Evolutionary conservation across 108 stramenopile species (phyloP).

Genomic region (Stephanodiscus triporus): DNA sequence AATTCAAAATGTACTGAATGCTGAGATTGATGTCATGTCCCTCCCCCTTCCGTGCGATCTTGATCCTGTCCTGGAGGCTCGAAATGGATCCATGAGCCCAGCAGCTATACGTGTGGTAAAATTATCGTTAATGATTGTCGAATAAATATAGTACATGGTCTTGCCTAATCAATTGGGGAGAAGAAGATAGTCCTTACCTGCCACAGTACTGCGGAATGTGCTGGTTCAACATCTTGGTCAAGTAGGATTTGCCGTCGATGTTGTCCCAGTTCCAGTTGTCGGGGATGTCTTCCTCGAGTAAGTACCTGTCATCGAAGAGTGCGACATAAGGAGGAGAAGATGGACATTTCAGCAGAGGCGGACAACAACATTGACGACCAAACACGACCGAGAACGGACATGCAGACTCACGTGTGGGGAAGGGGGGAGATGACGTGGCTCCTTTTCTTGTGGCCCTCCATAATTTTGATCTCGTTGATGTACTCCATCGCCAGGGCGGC

Average conservation of each 20-base stretch:
- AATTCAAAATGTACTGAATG: conserved; percentile 74
- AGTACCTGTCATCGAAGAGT: conserved; percentile 17
- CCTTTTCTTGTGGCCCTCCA: conserved; percentile 38
- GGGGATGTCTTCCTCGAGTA: conserved; percentile 61
- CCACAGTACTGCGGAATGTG: conserved; percentile 77
- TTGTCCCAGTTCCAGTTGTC: conserved; percentile 79
- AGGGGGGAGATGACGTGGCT: conserved; percentile 33
- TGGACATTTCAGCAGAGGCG: not conserved
- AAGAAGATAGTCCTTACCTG: not conserved
- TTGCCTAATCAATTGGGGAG: not conserved
- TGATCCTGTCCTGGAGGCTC: conserved; percentile 89
- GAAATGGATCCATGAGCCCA: conserved; percentile 92
- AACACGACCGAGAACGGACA: not conserved
- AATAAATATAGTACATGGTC: not conserved
- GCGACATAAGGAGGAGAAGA: not conserved
- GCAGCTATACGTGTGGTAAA: conserved; percentile 57
- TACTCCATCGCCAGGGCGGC: conserved; percentile 12
- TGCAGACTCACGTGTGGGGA: conserved; percentile 46
- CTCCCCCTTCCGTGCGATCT: conserved; percentile 71
- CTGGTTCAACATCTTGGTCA: conserved; percentile 72
- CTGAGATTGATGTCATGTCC: conserved; percentile 71
- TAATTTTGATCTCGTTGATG: conserved; percentile 44
- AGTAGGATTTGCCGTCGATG: conserved; percentile 59
- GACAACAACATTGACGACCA: not conserved
- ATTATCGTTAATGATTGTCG: conserved; percentile 49